A percentile compares a stretch with the other conserved stretches of the same genome.
Evolutionary conservation across 202 grass and related monocot genomes (phyloP).

Genomic region (Cymbopogon flexuosus): DNA sequence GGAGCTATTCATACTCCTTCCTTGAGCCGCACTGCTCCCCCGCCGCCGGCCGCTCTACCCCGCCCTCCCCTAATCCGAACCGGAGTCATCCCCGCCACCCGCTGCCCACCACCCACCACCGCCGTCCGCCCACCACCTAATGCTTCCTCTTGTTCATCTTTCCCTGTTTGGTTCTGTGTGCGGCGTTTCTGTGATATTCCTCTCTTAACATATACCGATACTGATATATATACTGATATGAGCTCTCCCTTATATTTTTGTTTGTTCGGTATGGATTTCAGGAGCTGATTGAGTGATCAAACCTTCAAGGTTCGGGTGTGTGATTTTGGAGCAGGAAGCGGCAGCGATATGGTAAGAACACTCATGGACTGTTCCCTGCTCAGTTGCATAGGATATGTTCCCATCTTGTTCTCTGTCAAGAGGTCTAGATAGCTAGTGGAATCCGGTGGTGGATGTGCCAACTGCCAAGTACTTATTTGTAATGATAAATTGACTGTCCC

Average conservation of each 20-base stretch:
- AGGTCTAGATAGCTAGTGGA: neutral
- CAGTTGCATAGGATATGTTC: no score
- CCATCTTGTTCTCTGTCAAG: neutral
- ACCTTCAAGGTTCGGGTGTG: neutral
- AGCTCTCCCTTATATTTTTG: neutral
- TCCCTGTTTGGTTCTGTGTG: neutral
- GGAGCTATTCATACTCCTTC: neutral
- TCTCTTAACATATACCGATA: neutral
- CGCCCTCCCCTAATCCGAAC: neutral
- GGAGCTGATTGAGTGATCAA: neutral
- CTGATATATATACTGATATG: neutral
- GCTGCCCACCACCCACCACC: no score
- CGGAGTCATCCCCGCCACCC: no score
- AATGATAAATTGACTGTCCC: neutral
- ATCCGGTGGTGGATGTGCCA: neutral
- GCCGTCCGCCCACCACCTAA: neutral
- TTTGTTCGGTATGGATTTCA: neutral
- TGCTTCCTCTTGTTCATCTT: neutral
- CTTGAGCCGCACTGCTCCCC: no score
- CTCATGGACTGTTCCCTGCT: neutral
- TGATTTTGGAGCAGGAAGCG: neutral
- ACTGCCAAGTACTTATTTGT: neutral
- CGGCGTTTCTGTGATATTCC: neutral
- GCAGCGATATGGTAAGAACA: conserved; percentile 19
- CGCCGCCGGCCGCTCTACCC: no score